phyloP scores from a whole-genome alignment of 495 filamentous ascomycete species.

The Parmelia sp. region DNA sequence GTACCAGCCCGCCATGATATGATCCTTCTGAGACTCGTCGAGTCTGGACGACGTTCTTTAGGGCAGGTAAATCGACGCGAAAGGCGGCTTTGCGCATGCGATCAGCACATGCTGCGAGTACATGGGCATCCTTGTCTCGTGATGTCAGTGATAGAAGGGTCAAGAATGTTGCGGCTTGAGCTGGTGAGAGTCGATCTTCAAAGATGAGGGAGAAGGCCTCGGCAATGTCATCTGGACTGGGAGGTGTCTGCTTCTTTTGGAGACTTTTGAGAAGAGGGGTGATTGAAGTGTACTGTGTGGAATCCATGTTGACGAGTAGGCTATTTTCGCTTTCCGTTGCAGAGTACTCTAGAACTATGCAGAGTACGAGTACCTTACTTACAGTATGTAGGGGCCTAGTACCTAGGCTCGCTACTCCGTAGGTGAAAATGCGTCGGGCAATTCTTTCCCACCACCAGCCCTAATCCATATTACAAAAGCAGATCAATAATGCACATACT shows the following conservation, averaged over 20 bases:
- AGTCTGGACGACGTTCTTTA: conserved; percentile 51
- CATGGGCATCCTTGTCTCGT: conserved; percentile 66
- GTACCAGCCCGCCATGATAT: conserved; percentile 58
- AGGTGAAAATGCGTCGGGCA: too few relatives aligned
- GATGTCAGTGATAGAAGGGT: conserved; percentile 85
- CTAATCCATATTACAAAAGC: not conserved
- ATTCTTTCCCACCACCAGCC: too few relatives aligned
- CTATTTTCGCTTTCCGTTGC: too few relatives aligned
- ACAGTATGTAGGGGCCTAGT: too few relatives aligned
- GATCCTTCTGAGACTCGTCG: conserved; percentile 55
- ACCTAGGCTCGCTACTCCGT: too few relatives aligned
- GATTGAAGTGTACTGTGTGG: conserved; percentile 52
- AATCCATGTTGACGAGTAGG: not conserved
- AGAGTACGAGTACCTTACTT: too few relatives aligned
- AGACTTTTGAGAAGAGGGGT: conserved; percentile 73
- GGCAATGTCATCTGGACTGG: conserved; percentile 72
- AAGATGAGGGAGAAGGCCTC: conserved; percentile 83
- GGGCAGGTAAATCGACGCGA: conserved; percentile 53
- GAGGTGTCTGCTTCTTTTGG: conserved; percentile 56
- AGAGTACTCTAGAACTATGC: too few relatives aligned
- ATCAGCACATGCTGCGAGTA: conserved; percentile 69
- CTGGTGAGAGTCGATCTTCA: conserved; percentile 71
- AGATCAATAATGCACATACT: conserved; percentile 34
- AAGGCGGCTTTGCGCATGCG: conserved; percentile 65
- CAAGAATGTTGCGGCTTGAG: conserved; percentile 77